These are phyloP conservation scores for Agastache rugosa DNA, from an alignment of 257 asterid species.

Conservation along the genomic window DNA sequence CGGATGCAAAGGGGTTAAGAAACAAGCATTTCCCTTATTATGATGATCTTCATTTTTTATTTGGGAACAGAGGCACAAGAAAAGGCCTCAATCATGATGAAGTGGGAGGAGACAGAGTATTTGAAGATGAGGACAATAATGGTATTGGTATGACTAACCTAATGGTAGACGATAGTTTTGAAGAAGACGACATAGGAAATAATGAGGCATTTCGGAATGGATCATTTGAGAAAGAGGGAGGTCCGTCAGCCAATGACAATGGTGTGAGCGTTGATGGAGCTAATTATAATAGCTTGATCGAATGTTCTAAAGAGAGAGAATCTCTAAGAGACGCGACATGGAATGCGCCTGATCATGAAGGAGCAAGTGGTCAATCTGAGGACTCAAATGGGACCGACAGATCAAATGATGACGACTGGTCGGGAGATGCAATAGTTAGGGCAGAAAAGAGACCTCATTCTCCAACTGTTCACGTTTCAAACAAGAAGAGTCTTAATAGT, in stretches of 20 bases:
- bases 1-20: conserved; percentile 40
- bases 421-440: neutral
- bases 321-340: conserved; percentile 1
- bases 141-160: conserved; percentile 22
- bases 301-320: conserved; percentile 24
- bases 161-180: conserved; percentile 33
- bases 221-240: conserved; percentile 10
- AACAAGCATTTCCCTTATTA: conserved; percentile 36
- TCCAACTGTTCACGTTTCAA: conserved; percentile 11
- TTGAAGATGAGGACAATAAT: conserved; percentile 18
- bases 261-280: conserved; percentile 8
- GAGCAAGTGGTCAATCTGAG: conserved; percentile 26
- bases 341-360: conserved; percentile 29
- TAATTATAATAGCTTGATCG: conserved; percentile 3
- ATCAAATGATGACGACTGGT: conserved; percentile 27
- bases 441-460: neutral
- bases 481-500: conserved; percentile 9
- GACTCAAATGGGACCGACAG: conserved; percentile 26
- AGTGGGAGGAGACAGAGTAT: conserved; percentile 2
- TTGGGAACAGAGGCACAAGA: conserved; percentile 34
- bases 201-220: conserved; percentile 11
- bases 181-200: conserved; percentile 28
- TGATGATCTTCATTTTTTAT: conserved; percentile 30
- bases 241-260: neutral
- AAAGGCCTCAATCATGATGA: conserved; percentile 29